phyloP scores from a whole-genome alignment of 306 rosid genomes.

The Spatholobus suberectus region DNA sequence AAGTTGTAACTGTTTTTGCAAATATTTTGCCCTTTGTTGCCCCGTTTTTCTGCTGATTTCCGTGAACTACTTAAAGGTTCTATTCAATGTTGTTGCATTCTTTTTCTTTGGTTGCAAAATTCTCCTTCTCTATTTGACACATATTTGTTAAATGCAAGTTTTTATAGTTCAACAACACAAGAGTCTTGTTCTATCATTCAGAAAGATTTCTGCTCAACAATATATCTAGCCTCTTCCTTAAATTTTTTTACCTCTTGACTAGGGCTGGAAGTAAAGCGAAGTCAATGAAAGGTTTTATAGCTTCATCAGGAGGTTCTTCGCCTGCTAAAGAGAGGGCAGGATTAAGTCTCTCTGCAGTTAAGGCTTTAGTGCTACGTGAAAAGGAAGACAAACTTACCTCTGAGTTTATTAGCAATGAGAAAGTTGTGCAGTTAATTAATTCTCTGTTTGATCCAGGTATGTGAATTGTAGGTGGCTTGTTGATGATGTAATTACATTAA shows the following conservation, averaged over 20 bases:
- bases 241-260: conserved; percentile 43
- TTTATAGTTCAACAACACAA: background rate
- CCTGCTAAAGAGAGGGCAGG: conserved; percentile 77
- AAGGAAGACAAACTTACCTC: conserved; percentile 75
- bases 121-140: conserved; percentile 18
- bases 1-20: conserved; percentile 53
- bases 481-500: conserved; percentile 32
- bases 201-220: conserved; percentile 26
- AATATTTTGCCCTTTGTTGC: conserved; percentile 33
- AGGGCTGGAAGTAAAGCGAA: conserved; percentile 86
- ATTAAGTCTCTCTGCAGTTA: conserved; percentile 79
- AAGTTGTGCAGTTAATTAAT: conserved; percentile 63
- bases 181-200: conserved; percentile 30
- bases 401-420: conserved; percentile 68
- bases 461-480: conserved; percentile 50
- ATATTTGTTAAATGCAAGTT: conserved; percentile 7
- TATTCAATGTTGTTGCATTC: conserved; percentile 3
- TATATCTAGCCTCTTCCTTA: conserved; percentile 30
- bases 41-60: conserved; percentile 18
- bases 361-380: conserved; percentile 85
- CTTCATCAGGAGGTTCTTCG: conserved; percentile 70
- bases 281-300: conserved; percentile 78
- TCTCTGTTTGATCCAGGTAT: conserved; percentile 89
- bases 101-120: background rate
- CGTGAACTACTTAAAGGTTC: conserved; percentile 27